These are phyloP conservation scores for Leishmania braziliensis DNA, from an alignment of 208 protist genomes.

Conservation along the genomic window DNA sequence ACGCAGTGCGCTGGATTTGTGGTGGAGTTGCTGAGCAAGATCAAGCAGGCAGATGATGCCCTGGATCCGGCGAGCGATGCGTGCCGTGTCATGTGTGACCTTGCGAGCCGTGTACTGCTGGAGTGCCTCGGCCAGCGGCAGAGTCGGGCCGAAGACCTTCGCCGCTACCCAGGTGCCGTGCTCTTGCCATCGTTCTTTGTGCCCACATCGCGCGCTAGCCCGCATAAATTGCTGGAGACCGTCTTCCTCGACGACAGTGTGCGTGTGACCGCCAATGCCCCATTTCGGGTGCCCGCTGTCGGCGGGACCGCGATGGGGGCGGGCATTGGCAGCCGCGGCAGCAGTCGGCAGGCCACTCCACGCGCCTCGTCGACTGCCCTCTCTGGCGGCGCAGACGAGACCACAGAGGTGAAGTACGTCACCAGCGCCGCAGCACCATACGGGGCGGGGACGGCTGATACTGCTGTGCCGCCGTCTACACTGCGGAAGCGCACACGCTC, in stretches of 20 bases:
- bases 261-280: conserved; percentile 46
- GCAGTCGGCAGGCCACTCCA: conserved; percentile 18
- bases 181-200: conserved; percentile 76
- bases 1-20: conserved; percentile 75
- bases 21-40: conserved; percentile 65
- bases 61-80: conserved; percentile 52
- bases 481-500: conserved; percentile 23
- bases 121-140: conserved; percentile 64
- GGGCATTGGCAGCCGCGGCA: conserved; percentile 17
- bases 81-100: conserved; percentile 71
- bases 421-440: neutral
- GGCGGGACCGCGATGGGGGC: neutral
- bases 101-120: conserved; percentile 67
- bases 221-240: conserved; percentile 23
- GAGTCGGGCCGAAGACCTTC: conserved; percentile 52
- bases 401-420: neutral
- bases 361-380: conserved; percentile 10
- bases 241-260: conserved; percentile 54
- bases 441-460: neutral
- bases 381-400: neutral
- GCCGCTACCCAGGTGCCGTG: conserved; percentile 69
- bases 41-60: conserved; percentile 77
- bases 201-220: neutral
- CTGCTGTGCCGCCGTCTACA: neutral
- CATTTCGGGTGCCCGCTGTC: conserved; percentile 47